These are phyloP conservation scores for Mortierella alpina DNA, from an alignment of 192 early-diverging fungal species.

Conservation along the genomic window DNA sequence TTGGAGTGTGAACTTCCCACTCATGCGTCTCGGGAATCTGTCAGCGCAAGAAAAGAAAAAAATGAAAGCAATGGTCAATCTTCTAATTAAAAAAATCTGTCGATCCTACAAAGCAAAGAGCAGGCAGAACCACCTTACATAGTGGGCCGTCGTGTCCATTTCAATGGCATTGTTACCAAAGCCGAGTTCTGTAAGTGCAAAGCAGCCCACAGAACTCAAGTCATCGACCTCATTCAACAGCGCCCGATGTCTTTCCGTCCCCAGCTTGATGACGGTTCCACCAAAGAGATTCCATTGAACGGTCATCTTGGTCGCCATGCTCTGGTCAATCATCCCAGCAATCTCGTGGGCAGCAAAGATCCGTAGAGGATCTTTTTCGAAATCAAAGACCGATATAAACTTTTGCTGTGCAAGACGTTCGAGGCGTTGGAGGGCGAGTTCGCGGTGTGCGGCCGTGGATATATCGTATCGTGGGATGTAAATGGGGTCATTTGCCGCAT, in stretches of 20 bases:
- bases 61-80: neutral
- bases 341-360: slow-evolving; percentile 79
- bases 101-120: neutral
- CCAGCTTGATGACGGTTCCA: slow-evolving; percentile 66
- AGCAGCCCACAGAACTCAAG: slow-evolving; percentile 72
- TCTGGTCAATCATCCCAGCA: slow-evolving; percentile 77
- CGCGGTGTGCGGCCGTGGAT: slow-evolving; percentile 68
- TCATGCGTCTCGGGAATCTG: slow-evolving; percentile 62
- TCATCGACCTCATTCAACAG: slow-evolving; percentile 66
- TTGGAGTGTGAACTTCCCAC: slow-evolving; percentile 76
- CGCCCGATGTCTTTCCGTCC: slow-evolving; percentile 74
- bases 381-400: slow-evolving; percentile 75
- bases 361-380: slow-evolving; percentile 77
- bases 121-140: slow-evolving; percentile 37
- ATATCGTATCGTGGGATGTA: slow-evolving; percentile 75
- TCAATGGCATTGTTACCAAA: slow-evolving; percentile 84
- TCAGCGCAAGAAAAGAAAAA: neutral
- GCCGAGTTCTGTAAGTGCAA: slow-evolving; percentile 78
- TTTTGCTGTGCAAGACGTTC: slow-evolving; percentile 59
- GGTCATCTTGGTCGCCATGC: slow-evolving; percentile 72
- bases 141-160: slow-evolving; percentile 76
- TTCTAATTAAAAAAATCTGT: neutral
- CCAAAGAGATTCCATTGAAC: slow-evolving; percentile 32
- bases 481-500: slow-evolving; percentile 62
- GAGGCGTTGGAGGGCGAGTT: slow-evolving; percentile 71